A percentile compares a stretch with the other conserved stretches of the same genome.
These are phyloP conservation scores for Bremia lactucae DNA, from an alignment of 352 stramenopile genomes.

Conservation along the genomic window DNA sequence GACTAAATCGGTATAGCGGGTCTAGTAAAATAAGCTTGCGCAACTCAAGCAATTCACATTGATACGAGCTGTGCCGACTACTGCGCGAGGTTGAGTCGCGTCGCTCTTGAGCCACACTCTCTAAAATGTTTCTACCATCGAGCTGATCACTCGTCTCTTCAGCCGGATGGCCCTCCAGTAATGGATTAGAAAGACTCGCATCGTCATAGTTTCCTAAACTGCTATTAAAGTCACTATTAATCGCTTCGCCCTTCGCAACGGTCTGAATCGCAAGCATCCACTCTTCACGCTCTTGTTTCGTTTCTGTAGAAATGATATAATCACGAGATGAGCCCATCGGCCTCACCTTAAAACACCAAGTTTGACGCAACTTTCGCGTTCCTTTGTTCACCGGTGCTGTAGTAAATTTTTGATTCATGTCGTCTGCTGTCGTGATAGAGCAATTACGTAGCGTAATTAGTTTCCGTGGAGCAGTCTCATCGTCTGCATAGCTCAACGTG, in stretches of 20 bases:
- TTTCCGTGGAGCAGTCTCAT: conserved; percentile 53
- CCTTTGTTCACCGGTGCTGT: conserved; percentile 79
- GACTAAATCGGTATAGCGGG: conserved; percentile 67
- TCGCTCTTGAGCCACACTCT: conserved; percentile 28
- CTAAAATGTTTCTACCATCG: conserved; percentile 46
- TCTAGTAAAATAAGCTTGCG: conserved; percentile 75
- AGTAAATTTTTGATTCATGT: conserved; percentile 83
- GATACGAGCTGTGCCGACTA: conserved; percentile 43
- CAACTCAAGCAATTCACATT: conserved; percentile 45
- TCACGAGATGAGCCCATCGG: conserved; percentile 64
- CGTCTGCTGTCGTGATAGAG: conserved; percentile 57
- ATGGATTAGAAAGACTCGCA: not conserved
- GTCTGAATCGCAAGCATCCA: conserved; percentile 83
- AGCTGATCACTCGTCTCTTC: conserved; percentile 48
- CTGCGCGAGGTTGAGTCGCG: conserved; percentile 48
- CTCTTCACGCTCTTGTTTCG: conserved; percentile 84
- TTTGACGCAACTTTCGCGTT: conserved; percentile 68
- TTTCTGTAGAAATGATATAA: conserved; percentile 78
- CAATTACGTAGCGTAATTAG: conserved; percentile 64
- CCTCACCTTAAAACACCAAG: conserved; percentile 79
- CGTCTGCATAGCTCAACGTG: conserved; percentile 70
- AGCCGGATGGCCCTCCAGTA: conserved; percentile 16
- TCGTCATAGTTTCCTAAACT: conserved; percentile 32
- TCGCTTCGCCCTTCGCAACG: conserved; percentile 50
- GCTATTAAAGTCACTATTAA: conserved; percentile 13